Conservation (phyloP, 148 eudicot genomes). For the Tetragonia tetragonoides region DNA sequence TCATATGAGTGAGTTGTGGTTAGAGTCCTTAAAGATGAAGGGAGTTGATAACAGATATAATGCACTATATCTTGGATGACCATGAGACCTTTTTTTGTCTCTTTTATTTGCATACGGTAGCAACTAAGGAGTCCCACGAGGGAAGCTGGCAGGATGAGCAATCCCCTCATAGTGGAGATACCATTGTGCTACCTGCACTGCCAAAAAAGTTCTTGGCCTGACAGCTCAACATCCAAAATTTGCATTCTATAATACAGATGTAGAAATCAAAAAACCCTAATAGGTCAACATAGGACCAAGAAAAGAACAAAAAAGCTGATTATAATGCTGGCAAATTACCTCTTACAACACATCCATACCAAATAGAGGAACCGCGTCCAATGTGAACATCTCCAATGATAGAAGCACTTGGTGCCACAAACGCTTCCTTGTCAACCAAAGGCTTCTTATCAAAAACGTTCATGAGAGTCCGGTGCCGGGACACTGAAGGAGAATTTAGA, state of each 20-base stretch:
- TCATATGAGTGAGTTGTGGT: neutral
- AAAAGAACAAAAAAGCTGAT: neutral
- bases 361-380: conserved; percentile 69
- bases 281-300: neutral
- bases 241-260: neutral
- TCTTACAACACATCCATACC: conserved; percentile 94
- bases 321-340: conserved; percentile 37
- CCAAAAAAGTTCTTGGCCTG: neutral
- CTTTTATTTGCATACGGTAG: neutral
- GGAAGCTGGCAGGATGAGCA: neutral
- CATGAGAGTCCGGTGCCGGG: conserved; percentile 87
- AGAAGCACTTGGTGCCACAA: conserved; percentile 91
- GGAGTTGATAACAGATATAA: neutral
- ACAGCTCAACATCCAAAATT: neutral
- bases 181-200: neutral
- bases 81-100: neutral
- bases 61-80: neutral
- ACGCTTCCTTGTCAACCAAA: conserved; percentile 69
- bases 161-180: no score
- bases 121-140: neutral
- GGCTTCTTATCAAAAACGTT: conserved; percentile 76
- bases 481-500: conserved; percentile 35
- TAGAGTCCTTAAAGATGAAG: neutral
- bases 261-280: neutral
- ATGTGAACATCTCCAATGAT: conserved; percentile 76